phyloP scores from a whole-genome alignment of 805 yeast genomes.

The Starmerella bombicola region DNA sequence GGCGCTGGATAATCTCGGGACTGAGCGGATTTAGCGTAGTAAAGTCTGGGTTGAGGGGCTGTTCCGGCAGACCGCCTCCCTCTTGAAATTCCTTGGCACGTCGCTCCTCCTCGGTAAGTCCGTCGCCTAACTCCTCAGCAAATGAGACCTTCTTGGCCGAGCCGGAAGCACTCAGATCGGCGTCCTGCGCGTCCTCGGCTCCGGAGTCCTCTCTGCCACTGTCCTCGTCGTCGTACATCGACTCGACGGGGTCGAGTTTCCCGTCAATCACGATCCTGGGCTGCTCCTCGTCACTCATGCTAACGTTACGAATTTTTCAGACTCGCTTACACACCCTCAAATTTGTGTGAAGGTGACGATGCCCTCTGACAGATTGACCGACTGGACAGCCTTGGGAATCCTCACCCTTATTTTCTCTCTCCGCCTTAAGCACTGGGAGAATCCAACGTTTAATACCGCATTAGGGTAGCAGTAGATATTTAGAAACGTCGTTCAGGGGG shows the following conservation, averaged over 20 bases:
- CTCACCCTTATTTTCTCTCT: too few species aligned
- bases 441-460: too few species aligned
- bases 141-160: constrained; percentile 63
- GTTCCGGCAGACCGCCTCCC: constrained; percentile 97
- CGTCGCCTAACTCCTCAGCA: constrained; percentile 45
- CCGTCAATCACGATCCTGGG: constrained; percentile 74
- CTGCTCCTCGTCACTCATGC: constrained; percentile 29
- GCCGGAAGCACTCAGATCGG: constrained; percentile 23
- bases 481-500: too few species aligned
- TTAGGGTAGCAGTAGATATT: too few species aligned
- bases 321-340: constrained; percentile 7
- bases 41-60: constrained; percentile 82
- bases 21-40: constrained; percentile 69
- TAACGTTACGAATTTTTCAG: constrained; percentile 11
- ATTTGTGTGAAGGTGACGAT: too few species aligned
- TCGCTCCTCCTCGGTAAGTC: constrained; percentile 54
- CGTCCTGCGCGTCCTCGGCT: constrained; percentile 16
- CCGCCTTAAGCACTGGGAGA: too few species aligned
- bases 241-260: constrained; percentile 36
- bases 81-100: constrained; percentile 82
- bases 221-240: constrained; percentile 35
- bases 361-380: too few species aligned
- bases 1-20: constrained; percentile 88
- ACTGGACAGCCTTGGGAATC: too few species aligned
- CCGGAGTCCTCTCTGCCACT: constrained; percentile 28